Evolutionary conservation across 345 rosid species (phyloP), one percentile per base, ranked within the genome.

Genomic region (Populus nigra): DNA sequence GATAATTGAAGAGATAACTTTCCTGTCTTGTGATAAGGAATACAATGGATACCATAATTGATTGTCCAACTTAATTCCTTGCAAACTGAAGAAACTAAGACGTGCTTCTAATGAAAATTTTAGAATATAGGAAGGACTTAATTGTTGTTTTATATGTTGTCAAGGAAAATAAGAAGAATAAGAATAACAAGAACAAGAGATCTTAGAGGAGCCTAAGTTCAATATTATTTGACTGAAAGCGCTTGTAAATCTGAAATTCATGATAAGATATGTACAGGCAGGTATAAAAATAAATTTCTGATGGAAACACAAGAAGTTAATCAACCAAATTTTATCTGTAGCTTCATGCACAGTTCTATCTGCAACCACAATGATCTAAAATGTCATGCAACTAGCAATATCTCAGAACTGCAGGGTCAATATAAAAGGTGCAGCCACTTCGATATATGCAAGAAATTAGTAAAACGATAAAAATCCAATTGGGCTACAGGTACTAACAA

Each of bases 381-480:
- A 49, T n/a, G 41, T 61, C 35, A 31, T 25, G 17, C 38, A 20
- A 22, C 49, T 2, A 57, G 22, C 68, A 13, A 39, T 59, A 38
- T 38, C 68, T 73, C 62, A 61, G 68, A 63, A n/a, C 16, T 61
- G 35, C 5, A 61, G 22, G 76, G 68, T 73, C 57, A 39, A 61
- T 6, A 73, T 35, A 57, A 39, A 36, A 36, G 49, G 7, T 11
- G 6, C n/a, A 36, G 50, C 20, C 36, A 12, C 5, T 35, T 5
- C 38, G 76, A 20, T 20, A 36, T 33, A 49, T 72, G 55, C 55
- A 23, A 69, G 18, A 43, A 27, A 69, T 39, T 10, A n/a, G 31
- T 16, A 69, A 43, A 9, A 61, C 62, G 1, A 39, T 23, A 73
- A 49, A 49, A 49, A 49, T 49, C 20, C 55, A 49, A 49, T 49